phyloP scores from a whole-genome alignment of 345 rosid genomes.

The Melaleuca quinquenervia region DNA sequence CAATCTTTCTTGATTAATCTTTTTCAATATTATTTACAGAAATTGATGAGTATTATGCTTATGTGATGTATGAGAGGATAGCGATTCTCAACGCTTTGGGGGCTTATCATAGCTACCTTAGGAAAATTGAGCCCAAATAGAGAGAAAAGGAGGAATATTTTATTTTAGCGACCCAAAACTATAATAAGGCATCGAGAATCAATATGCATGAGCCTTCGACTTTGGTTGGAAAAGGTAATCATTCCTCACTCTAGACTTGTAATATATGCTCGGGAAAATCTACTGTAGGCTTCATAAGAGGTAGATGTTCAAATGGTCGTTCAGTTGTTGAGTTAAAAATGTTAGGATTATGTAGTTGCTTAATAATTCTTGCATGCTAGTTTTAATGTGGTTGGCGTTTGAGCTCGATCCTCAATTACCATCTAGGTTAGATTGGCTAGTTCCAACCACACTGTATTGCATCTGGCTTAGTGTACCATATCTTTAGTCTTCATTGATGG shows the following conservation, averaged over 20 bases:
- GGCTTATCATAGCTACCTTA: constrained; percentile 85
- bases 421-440: background rate
- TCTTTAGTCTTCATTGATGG: background rate
- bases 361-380: background rate
- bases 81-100: constrained; percentile 93
- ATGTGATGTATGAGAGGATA: constrained; percentile 91
- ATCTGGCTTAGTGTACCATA: background rate
- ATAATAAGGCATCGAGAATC: constrained; percentile 88
- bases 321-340: background rate
- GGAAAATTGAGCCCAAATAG: constrained; percentile 77
- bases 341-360: background rate
- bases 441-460: background rate
- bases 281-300: background rate
- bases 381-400: background rate
- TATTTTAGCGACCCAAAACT: constrained; percentile 73
- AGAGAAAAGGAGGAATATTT: constrained; percentile 91
- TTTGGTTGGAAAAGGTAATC: constrained; percentile 95
- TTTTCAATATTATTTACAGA: constrained; percentile 28
- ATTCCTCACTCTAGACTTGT: background rate
- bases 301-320: background rate
- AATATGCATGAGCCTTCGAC: constrained; percentile 98
- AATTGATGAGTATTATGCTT: constrained; percentile 94
- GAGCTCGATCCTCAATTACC: background rate
- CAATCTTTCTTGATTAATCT: background rate
- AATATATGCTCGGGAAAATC: background rate